Evolutionary conservation across 495 filamentous ascomycete genomes (phyloP).

Genomic region (Cercophora sp.): DNA sequence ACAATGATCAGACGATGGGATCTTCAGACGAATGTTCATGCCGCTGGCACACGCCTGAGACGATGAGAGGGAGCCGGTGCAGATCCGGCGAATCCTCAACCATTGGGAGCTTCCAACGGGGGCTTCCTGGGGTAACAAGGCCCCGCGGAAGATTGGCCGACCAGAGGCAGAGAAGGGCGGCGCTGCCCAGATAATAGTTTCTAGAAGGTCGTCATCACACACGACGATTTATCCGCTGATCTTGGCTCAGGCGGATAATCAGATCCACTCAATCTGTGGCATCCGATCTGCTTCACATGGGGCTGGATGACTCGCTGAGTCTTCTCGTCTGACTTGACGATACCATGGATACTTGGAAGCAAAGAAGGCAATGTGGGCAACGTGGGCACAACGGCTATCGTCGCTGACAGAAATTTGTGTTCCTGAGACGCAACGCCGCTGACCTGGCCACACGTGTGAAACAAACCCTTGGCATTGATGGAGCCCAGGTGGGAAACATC

Average conservation of each 20-base stretch:
- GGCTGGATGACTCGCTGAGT: not conserved
- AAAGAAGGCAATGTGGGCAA: not conserved
- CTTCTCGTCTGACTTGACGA: conserved; percentile 1
- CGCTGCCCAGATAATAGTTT: conserved; percentile 8
- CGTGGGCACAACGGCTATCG: no score
- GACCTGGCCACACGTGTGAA: conserved; percentile 10
- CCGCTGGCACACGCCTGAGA: conserved; percentile 19
- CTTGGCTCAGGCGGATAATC: conserved; percentile 17
- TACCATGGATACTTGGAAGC: not conserved
- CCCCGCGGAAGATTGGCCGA: conserved; percentile 9
- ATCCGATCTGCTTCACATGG: not conserved
- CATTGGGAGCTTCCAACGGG: not conserved
- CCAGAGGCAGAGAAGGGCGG: conserved; percentile 7
- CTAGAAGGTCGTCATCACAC: conserved; percentile 10
- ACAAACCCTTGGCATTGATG: conserved; percentile 18
- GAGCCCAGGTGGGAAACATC: not conserved
- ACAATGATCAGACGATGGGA: conserved; percentile 2
- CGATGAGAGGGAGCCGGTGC: conserved; percentile 10
- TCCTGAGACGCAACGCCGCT: conserved; percentile 22
- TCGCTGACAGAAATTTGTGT: conserved; percentile 17
- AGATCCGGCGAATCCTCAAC: conserved; percentile 16
- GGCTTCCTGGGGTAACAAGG: not conserved
- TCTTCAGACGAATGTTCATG: conserved; percentile 10
- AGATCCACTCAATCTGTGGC: not conserved
- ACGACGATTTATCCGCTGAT: conserved; percentile 13